These are phyloP conservation scores for Vicia faba DNA, from an alignment of 306 rosid species.

Conservation along the genomic window DNA sequence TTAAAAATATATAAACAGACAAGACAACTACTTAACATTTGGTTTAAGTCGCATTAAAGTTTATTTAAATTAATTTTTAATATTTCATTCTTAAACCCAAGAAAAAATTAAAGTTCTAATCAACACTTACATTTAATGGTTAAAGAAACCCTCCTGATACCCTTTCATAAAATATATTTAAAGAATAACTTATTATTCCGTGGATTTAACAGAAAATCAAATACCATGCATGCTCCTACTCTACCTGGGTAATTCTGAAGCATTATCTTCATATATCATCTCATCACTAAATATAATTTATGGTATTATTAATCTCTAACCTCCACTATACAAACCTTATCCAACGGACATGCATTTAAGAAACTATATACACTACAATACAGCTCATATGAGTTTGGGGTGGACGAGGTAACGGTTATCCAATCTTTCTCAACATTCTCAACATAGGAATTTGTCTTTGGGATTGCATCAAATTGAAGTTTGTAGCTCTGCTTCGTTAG, in stretches of 20 bases:
- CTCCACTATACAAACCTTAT: slow-evolving; percentile 63
- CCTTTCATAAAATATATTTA: slow-evolving; percentile 4
- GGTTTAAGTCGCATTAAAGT: too few species aligned
- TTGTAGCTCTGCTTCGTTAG: slow-evolving; percentile 57
- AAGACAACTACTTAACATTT: too few species aligned
- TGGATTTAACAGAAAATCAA: not conserved
- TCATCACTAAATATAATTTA: slow-evolving; percentile 3
- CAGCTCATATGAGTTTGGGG: slow-evolving; percentile 69
- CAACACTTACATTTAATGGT: not conserved
- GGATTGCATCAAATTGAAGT: slow-evolving; percentile 59
- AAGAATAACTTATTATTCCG: not conserved
- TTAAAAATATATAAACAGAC: too few species aligned
- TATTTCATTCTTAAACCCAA: not conserved
- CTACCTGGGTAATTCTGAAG: slow-evolving; percentile 19
- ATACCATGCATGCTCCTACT: not conserved
- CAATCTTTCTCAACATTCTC: slow-evolving; percentile 76
- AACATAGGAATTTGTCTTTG: slow-evolving; percentile 59
- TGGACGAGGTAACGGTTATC: slow-evolving; percentile 67
- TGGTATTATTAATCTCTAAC: slow-evolving; percentile 49
- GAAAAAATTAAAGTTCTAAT: not conserved
- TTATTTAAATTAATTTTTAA: not conserved
- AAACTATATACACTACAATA: slow-evolving; percentile 66
- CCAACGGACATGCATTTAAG: slow-evolving; percentile 59
- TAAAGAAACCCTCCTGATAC: not conserved
- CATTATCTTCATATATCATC: slow-evolving; percentile 8